Evolutionary conservation across 352 stramenopile genomes (phyloP).

Genomic region (Pythium rishiriense): DNA sequence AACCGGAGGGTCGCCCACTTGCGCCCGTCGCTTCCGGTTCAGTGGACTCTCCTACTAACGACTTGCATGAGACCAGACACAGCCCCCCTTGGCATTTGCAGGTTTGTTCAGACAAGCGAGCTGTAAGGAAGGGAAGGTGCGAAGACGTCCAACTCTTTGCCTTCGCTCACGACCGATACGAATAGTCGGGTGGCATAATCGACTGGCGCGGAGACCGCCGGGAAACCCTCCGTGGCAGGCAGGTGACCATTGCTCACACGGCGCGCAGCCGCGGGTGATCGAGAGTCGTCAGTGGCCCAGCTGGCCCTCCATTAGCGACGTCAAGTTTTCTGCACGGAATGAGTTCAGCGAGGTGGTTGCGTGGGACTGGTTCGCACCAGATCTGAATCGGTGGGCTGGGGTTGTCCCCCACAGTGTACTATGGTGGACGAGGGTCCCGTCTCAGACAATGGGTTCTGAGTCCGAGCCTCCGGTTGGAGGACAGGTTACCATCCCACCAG

Average conservation of each 20-base stretch:
- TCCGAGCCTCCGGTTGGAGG: too few relatives aligned
- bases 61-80: too few relatives aligned
- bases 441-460: background rate
- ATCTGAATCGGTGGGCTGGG: background rate
- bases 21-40: too few relatives aligned
- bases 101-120: too few relatives aligned
- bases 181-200: background rate
- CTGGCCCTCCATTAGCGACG: background rate
- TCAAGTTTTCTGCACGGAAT: conserved; percentile 7
- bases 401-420: background rate
- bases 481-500: background rate
- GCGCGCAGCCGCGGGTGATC: background rate
- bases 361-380: background rate
- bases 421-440: background rate
- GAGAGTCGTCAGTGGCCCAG: conserved; percentile 5
- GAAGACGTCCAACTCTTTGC: background rate
- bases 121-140: too few relatives aligned
- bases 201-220: background rate
- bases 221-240: background rate
- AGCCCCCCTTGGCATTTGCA: too few relatives aligned
- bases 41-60: too few relatives aligned
- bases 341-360: conserved; percentile 5
- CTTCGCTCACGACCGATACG: too few relatives aligned
- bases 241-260: background rate
- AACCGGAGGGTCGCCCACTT: too few relatives aligned